A percentile compares a stretch with the other conserved stretches of the same genome.
Conservation (phyloP, 2,329 filamentous ascomycete genomes). For the Paraphaeosphaeria sporulosa region DNA sequence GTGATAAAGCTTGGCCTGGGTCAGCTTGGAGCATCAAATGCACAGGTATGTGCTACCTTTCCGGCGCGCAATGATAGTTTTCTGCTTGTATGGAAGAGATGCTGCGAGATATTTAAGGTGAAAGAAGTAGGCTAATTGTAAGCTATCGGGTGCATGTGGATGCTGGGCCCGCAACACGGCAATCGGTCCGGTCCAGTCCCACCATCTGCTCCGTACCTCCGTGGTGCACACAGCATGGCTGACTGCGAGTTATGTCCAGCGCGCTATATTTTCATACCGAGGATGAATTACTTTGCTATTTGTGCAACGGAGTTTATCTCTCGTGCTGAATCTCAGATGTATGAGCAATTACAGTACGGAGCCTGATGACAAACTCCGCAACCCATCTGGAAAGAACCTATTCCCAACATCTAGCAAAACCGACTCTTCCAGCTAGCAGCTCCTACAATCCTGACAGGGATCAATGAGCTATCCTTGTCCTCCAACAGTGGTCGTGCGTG, state of each 20-base stretch:
- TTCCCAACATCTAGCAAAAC: neutral
- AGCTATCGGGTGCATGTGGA: neutral
- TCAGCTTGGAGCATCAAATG: neutral
- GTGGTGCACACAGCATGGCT: neutral
- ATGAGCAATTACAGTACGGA: neutral
- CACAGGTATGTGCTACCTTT: neutral
- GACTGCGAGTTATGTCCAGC: neutral
- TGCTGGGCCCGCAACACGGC: neutral
- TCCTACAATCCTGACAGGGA: neutral
- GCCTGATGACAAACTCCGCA: neutral
- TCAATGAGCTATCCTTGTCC: neutral
- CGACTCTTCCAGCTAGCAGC: neutral
- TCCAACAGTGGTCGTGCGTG: neutral
- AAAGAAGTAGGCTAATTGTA: neutral
- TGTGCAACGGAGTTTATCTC: neutral
- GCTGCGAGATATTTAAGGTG: neutral
- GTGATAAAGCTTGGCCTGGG: neutral
- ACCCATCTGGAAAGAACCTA: neutral
- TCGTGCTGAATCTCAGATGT: neutral
- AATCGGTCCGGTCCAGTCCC: neutral
- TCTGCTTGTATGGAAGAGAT: neutral
- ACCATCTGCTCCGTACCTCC: neutral
- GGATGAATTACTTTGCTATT: neutral
- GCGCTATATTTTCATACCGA: neutral
- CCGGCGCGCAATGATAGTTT: neutral